A percentile compares a stretch with the other conserved stretches of the same genome.
Conservation (phyloP, 768 basidiomycete genomes). For the Boletales sp. region DNA sequence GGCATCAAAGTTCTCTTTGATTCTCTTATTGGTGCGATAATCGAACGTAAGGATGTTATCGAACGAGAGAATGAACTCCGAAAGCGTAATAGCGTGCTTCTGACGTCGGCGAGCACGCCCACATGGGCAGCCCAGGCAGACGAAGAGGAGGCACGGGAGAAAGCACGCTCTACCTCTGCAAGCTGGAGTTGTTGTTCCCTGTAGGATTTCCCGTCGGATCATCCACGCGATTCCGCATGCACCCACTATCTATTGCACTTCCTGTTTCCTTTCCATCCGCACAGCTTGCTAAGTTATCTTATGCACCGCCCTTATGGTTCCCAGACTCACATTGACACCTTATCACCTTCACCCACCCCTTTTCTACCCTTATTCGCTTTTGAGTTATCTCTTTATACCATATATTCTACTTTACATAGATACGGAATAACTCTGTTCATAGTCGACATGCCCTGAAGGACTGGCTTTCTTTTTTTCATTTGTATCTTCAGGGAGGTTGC, state of each 20-base stretch:
- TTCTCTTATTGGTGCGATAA: conserved; percentile 76
- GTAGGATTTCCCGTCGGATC: conserved; percentile 18
- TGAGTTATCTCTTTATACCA: conserved; percentile 40
- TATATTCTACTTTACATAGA: conserved; percentile 37
- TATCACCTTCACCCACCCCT: conserved; percentile 9
- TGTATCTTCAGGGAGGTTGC: conserved; percentile 6
- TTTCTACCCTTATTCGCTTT: conserved; percentile 30
- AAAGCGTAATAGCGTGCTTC: conserved; percentile 80
- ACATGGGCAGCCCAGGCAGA: conserved; percentile 79
- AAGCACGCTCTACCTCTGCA: conserved; percentile 43
- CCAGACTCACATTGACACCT: conserved; percentile 22
- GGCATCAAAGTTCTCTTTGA: conserved; percentile 82
- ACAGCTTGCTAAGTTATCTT: conserved; percentile 24
- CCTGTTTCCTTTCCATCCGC: conserved; percentile 9
- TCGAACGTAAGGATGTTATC: conserved; percentile 71
- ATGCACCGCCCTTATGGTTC: conserved; percentile 24
- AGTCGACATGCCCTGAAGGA: conserved; percentile 20
- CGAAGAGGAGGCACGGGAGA: conserved; percentile 68
- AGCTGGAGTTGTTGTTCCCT: conserved; percentile 69
- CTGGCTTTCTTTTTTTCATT: conserved; percentile 6
- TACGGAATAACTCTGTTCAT: conserved; percentile 35
- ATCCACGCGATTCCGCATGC: conserved; percentile 16
- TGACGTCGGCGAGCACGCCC: conserved; percentile 60
- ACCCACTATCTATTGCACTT: conserved; percentile 17
- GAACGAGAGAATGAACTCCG: conserved; percentile 78